Percentiles rank a stretch among this genome's conserved stretches.
phyloP scores from a whole-genome alignment of 306 rosid genomes.

The Echinosophora koreensis region DNA sequence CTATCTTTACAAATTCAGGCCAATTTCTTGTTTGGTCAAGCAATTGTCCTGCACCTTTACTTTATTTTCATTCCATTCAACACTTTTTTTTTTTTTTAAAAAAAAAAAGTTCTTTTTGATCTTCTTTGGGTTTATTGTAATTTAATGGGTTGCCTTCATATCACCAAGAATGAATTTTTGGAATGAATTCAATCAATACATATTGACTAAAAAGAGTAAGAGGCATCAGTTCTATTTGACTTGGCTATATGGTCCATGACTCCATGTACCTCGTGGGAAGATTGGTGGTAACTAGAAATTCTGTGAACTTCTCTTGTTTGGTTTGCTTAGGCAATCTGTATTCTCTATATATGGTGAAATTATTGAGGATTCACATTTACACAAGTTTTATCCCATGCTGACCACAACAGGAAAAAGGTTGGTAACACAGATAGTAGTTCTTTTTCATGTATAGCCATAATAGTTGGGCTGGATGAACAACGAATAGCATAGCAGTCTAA shows the following conservation, averaged over 20 bases:
- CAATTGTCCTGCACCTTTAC: conserved; percentile 1
- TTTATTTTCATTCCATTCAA: conserved; percentile 5
- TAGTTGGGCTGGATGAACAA: conserved; percentile 31
- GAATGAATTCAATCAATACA: neutral
- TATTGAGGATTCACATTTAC: neutral
- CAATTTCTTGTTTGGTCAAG: conserved; percentile 24
- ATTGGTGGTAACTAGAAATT: conserved; percentile 11
- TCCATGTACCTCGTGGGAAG: conserved; percentile 9
- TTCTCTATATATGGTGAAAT: conserved; percentile 6
- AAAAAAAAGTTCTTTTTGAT: neutral
- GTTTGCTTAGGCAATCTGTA: conserved; percentile 2
- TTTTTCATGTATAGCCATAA: neutral
- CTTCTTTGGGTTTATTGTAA: neutral
- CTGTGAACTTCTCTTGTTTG: conserved; percentile 30
- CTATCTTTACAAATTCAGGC: neutral
- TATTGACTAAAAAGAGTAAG: too few species aligned
- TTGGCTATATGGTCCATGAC: conserved; percentile 27
- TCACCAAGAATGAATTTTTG: too few species aligned
- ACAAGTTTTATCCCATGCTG: neutral
- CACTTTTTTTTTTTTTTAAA: neutral
- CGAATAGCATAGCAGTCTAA: conserved; percentile 21
- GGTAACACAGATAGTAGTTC: conserved; percentile 33
- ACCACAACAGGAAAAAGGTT: neutral
- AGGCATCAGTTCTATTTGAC: too few species aligned
- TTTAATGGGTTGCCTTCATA: neutral